A percentile compares a stretch with the other conserved stretches of the same genome.
Evolutionary conservation across 2,329 filamentous ascomycete genomes (phyloP).

Genomic region (Colletotrichum navitas): DNA sequence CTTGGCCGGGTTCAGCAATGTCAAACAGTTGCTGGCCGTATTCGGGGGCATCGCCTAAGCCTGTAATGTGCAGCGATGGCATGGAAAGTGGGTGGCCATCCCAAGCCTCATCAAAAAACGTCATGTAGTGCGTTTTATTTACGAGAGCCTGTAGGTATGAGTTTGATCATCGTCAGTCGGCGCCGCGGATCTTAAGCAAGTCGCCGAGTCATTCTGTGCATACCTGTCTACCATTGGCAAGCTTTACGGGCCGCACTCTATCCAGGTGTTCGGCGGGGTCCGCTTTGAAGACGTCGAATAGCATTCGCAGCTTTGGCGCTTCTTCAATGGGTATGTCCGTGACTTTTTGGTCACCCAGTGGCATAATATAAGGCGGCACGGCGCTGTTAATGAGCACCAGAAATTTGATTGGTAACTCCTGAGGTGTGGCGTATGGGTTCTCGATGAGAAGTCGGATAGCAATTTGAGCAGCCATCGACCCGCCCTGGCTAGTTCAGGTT

Average conservation of each 20-base stretch:
- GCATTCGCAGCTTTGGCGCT: background rate
- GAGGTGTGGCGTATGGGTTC: slow-evolving; percentile 20
- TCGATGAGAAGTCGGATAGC: slow-evolving; percentile 16
- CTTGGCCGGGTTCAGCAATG: slow-evolving; percentile 16
- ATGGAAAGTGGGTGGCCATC: slow-evolving; percentile 25
- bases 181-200: background rate
- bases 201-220: background rate
- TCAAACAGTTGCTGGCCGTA: slow-evolving; percentile 25
- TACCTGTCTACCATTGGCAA: background rate
- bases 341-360: slow-evolving; percentile 1
- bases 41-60: slow-evolving; percentile 16
- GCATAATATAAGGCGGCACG: slow-evolving; percentile 21
- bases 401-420: slow-evolving; percentile 24
- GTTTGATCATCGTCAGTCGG: background rate
- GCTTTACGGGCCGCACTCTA: background rate
- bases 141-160: background rate
- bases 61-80: slow-evolving; percentile 20
- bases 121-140: background rate
- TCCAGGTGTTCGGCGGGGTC: background rate
- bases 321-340: background rate
- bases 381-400: slow-evolving; percentile 25
- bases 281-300: background rate
- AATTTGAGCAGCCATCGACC: slow-evolving; percentile 16
- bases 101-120: slow-evolving; percentile 18
- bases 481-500: background rate